Base-by-base conservation (phyloP, 2,329 filamentous ascomycete genomes). In the Dissoconium aciculare region DNA sequence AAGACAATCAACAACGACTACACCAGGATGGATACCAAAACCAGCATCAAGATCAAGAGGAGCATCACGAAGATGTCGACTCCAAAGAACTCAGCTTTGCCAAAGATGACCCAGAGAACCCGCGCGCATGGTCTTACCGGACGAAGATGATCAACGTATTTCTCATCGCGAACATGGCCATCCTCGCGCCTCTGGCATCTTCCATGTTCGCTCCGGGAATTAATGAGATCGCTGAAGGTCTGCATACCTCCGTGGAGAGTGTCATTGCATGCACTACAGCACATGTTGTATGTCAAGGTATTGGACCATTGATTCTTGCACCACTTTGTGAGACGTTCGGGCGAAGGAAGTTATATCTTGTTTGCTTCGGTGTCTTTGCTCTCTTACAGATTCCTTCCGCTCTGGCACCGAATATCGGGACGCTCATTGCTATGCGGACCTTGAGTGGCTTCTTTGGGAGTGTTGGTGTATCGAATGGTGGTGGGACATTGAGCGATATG, bases 161-260 rank as follows among this genome's bases (percentile, higher is more conserved):
- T 9, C 57, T 66, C 30, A 66, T 67, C 33, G 62, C 63, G 4
- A 45, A 56, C 21, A 67, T 68, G 63, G 53, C 62, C 4, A 57
- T 66, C 21, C 38, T 66, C 2, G 60, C 57, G 11, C 62, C 62
- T 1, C 52, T 65, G 12, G 61, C 60, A 2, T 59, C 55, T 12
- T 61, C 57, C 23, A 65, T 66, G 60, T 67, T 67, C 46, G 65
- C 62, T 1, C 63, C 63, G 0, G 63, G 62, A 1, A 66, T 67
- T 31, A 45, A 52, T 6, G 57, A 66, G 34, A 67, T 67, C 26
- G 63, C 63, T 2, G 46, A 59, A 27, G 57, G 59, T 15, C 50
- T 67, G 11, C 34, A 59, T 25, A 62, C 60, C 1, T 47, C 46
- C 4, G 46, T 49, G 2, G 52, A 56, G 9, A 49, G 47, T 6